Evolutionary conservation across 83 land plant species (phyloP).

Genomic region (Larix sibirica): DNA sequence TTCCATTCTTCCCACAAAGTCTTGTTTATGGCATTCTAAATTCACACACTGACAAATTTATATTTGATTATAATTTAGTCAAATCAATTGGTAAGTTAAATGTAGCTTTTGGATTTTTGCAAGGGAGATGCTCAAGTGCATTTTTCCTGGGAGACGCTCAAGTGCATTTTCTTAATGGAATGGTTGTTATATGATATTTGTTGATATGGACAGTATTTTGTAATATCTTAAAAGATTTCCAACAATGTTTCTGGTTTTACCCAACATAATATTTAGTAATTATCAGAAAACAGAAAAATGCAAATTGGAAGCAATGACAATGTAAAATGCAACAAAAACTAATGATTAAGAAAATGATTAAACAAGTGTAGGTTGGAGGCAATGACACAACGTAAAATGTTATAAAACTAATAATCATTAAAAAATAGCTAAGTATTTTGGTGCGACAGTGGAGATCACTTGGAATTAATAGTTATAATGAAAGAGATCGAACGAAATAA

Average conservation of each 20-base stretch:
- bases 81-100: not conserved
- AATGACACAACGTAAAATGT: not conserved
- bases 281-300: not conserved
- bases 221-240: not conserved
- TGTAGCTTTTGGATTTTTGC: not conserved
- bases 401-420: not conserved
- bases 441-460: not conserved
- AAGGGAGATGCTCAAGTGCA: not conserved
- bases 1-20: not conserved
- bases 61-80: not conserved
- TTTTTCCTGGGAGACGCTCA: not conserved
- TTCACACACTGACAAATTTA: not conserved
- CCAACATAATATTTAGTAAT: too few species aligned
- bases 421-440: not conserved
- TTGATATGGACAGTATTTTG: not conserved
- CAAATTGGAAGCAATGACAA: not conserved
- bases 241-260: not conserved
- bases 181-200: not conserved
- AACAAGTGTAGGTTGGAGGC: not conserved
- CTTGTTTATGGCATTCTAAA: not conserved
- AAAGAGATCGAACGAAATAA: too few species aligned
- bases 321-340: not conserved
- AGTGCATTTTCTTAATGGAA: not conserved
- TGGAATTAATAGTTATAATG: too few species aligned
- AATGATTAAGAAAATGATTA: not conserved